These are phyloP conservation scores for Fusarium buxicola DNA, from an alignment of 2,329 filamentous ascomycete genomes.

Conservation along the genomic window DNA sequence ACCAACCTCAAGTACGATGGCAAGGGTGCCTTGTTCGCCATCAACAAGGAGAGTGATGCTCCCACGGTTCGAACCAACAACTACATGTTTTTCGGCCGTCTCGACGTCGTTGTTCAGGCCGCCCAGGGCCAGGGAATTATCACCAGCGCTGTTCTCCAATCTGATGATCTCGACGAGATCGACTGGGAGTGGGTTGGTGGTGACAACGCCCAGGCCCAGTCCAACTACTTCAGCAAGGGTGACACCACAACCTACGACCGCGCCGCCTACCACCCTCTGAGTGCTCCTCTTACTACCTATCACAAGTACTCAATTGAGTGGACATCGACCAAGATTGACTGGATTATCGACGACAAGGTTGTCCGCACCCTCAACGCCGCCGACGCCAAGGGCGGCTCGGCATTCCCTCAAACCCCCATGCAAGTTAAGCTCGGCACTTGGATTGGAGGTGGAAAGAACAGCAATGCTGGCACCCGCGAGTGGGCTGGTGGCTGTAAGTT, in stretches of 20 bases:
- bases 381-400: conserved; percentile 67
- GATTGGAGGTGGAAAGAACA: conserved; percentile 68
- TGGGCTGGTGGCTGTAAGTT: conserved; percentile 70
- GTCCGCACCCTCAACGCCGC: conserved; percentile 71
- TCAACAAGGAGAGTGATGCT: conserved; percentile 72
- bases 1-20: conserved; percentile 61
- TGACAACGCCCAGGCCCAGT: conserved; percentile 79
- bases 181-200: conserved; percentile 96
- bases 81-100: conserved; percentile 97
- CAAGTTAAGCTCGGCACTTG: conserved; percentile 77
- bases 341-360: conserved; percentile 71
- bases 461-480: conserved; percentile 76
- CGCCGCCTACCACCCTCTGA: conserved; percentile 70
- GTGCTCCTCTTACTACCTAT: conserved; percentile 64
- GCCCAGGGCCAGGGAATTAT: conserved; percentile 87
- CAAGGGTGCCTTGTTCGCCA: conserved; percentile 70
- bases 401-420: conserved; percentile 80
- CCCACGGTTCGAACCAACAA: conserved; percentile 81
- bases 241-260: conserved; percentile 78
- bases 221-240: conserved; percentile 86
- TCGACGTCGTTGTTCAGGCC: conserved; percentile 82
- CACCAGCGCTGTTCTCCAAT: conserved; percentile 90
- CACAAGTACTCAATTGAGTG: conserved; percentile 78
- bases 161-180: conserved; percentile 86
- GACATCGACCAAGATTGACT: conserved; percentile 71